Evolutionary conservation across 1,139 yeast genomes (phyloP).

Genomic region (Hyphopichia khmerensis): DNA sequence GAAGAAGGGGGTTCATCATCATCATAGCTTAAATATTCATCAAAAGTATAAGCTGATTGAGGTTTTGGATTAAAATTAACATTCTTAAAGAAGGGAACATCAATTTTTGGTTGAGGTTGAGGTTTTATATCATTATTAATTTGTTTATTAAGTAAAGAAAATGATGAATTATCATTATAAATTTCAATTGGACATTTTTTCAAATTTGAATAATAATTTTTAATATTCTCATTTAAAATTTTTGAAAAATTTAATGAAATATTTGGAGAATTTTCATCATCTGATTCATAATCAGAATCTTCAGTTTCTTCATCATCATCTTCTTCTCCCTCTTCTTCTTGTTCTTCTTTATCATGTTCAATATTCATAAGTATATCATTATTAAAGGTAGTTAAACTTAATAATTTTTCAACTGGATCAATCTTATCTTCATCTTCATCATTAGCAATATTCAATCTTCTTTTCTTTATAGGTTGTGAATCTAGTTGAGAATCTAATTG

Average conservation of each 20-base stretch:
- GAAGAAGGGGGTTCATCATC: conserved; percentile 13
- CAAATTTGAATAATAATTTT: conserved; percentile 30
- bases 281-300: conserved; percentile 6
- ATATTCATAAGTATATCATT: conserved; percentile 25
- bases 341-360: conserved; percentile 12
- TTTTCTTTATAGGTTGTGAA: conserved; percentile 11
- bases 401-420: conserved; percentile 46
- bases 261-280: conserved; percentile 8
- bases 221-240: conserved; percentile 40
- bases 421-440: conserved; percentile 29
- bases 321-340: conserved; percentile 6
- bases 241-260: conserved; percentile 36
- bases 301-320: conserved; percentile 1
- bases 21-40: conserved; percentile 38
- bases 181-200: conserved; percentile 26
- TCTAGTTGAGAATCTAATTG: neutral
- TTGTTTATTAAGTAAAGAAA: conserved; percentile 30
- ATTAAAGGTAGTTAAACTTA: conserved; percentile 36
- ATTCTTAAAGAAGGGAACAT: conserved; percentile 40
- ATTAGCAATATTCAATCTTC: conserved; percentile 8
- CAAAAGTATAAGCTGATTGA: conserved; percentile 30
- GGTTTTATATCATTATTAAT: too few relatives aligned
- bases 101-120: conserved; percentile 5
- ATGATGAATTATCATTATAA: conserved; percentile 32
- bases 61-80: conserved; percentile 39